Base-by-base conservation (phyloP, 75 land plant genomes). In the Pinus taeda region DNA sequence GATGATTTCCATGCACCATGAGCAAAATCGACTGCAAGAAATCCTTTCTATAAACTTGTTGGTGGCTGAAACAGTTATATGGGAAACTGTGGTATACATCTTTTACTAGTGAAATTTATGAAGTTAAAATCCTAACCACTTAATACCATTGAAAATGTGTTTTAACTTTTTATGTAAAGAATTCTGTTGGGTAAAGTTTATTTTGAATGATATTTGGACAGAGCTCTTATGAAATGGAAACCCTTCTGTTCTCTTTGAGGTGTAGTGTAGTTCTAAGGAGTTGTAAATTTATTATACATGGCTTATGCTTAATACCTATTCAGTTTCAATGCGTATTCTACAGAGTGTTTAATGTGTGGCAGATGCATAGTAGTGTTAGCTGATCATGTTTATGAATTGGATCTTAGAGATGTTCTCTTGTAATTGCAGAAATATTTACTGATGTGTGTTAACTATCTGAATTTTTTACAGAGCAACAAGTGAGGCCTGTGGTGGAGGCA, bases 391-490 rank as follows among this genome's bases (percentile, higher is more conserved):
- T 13, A 4, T 49, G 5, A 49, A 49, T 9, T 49, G 55, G 55
- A 49, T 49, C 55, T 49, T 9, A 49, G 36, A 76, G 7, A 21
- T 74, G 14, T 65, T 7, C 69, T 33, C 6, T 45, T 73, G 75
- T 17, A 73, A 6, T 49, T 59, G 18, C 17, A 58, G 55, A 73
- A 45, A 62, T 57, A 59, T 22, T 15, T 20, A 73, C 26, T 49
- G 0, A 45, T 15, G 18, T 57, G 20, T 73, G 57, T 57, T 73
- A 15, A 24, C 29, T 73, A 20, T 26, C 61, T 73, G 20, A 18
- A 58, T 24, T 29, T 73, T 63, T 67, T 77, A 69, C 93, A 97
- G 99, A 93, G 37, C 92, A 97, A 79, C 88, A 93, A 74, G 85
- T 85, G 73, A 85, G 96, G 77, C 76, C 73, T 29, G 85, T 85